Base-by-base conservation (phyloP, 2,329 filamentous ascomycete genomes). In the Diplodia scrobiculata region DNA sequence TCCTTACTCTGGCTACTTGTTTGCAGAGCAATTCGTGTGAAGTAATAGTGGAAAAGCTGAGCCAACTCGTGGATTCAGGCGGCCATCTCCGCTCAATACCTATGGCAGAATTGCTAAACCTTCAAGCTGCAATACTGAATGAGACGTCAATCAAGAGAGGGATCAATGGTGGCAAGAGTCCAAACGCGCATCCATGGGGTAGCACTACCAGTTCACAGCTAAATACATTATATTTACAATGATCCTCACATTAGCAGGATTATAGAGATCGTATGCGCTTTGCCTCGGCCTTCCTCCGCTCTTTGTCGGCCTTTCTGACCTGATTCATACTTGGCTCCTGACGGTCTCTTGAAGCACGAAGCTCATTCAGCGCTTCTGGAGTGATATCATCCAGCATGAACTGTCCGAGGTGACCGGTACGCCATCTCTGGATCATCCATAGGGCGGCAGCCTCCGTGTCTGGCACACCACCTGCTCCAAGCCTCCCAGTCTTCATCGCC, bases 401-500 rank as follows among this genome's bases (percentile, higher is more conserved):
- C 48, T 80, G 83, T 0, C 93, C 94, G 66, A 98, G 74, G 34
- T 86, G 80, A 1, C 95, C 95, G 27, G 82, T 83, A 60, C 93
- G 85, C 91, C 92, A 99, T 73, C 89, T 86, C 72, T 92, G 88
- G 13, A 98, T 84, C 67, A 96, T 82, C 84, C 91, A 91, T 41
- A 92, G 79, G 2, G 93, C 93, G 1, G 92, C 88, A 7, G 86
- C 86, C 63, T 92, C 89, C 29, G 86, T 78, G 73, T 91, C 88
- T 0, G 89, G 87, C 10, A 84, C 76, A 0, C 91, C 92, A 1
- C 91, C 91, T 69, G 89, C 89, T 54, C 84, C 83, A 60, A 98
- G 78, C 69, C 91, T 86, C 7, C 95, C 95, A 9, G 90, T 91
- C 71, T 88, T 89, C 63, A 73, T 81, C 19, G 91, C 92, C 21